Evolutionary conservation across 108 stramenopile genomes (phyloP).

Genomic region (Fistulifera solaris): DNA sequence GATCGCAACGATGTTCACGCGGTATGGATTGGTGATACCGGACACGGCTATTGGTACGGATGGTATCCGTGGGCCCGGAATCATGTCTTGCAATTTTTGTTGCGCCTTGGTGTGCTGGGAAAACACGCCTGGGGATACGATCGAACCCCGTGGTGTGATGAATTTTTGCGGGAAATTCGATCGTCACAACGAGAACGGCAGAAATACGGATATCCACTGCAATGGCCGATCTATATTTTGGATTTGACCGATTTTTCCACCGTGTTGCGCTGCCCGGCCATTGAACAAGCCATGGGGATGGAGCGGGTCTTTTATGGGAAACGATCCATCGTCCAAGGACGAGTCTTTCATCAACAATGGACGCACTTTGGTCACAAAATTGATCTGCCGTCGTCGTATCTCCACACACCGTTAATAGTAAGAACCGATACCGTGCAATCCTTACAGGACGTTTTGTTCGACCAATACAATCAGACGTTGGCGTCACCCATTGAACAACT

Average conservation of each 20-base stretch:
- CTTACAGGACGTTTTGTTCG: conserved; percentile 5
- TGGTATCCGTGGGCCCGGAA: conserved; percentile 17
- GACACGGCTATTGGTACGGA: conserved; percentile 1
- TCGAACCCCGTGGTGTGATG: too few species aligned
- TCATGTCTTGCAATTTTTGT: conserved; percentile 1
- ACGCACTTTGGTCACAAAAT: background rate
- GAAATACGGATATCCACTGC: conserved; percentile 5
- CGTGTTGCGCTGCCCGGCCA: conserved; percentile 2
- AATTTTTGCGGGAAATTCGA: too few species aligned
- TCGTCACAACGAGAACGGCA: conserved; percentile 1
- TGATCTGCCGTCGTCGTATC: conserved; percentile 2
- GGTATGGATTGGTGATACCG: conserved; percentile 23
- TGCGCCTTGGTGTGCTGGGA: too few species aligned
- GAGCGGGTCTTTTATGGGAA: conserved; percentile 12
- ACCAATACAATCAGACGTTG: conserved; percentile 6
- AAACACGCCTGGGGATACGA: too few species aligned
- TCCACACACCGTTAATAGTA: conserved; percentile 21
- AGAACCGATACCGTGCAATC: conserved; percentile 23
- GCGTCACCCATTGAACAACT: conserved; percentile 7
- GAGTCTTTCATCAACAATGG: background rate
- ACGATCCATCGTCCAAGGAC: conserved; percentile 17
- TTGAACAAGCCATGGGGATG: conserved; percentile 15
- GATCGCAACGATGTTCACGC: conserved; percentile 7
- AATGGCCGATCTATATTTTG: conserved; percentile 24
- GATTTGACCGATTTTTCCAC: conserved; percentile 19